A percentile compares a stretch with the other conserved stretches of the same genome.
Evolutionary conservation across 176 grass and related monocot species (phyloP).

Genomic region (Hsuehochloa calcarea): DNA sequence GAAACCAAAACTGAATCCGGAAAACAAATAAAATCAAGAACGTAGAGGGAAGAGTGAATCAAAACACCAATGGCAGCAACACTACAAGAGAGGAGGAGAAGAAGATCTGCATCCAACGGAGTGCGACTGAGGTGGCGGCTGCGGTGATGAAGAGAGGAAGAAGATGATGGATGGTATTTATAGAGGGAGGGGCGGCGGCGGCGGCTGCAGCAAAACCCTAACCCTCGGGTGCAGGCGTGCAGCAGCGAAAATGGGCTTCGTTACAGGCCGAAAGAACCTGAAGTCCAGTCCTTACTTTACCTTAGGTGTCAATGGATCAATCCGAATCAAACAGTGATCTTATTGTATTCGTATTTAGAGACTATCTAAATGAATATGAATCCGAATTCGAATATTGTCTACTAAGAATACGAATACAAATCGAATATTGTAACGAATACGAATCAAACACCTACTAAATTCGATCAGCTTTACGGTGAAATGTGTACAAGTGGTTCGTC

Average conservation of each 20-base stretch:
- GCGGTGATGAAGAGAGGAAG: no score
- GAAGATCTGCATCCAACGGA: neutral
- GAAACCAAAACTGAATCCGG: neutral
- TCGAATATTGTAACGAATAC: no score
- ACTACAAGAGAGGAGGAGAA: neutral
- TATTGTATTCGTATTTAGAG: no score
- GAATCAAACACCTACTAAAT: no score
- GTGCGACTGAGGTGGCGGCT: neutral
- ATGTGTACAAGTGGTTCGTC: neutral
- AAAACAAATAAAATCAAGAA: neutral
- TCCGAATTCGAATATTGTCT: no score
- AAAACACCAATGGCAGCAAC: neutral
- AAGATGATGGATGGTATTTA: neutral
- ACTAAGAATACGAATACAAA: no score
- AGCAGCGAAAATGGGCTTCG: neutral
- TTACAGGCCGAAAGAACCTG: neutral
- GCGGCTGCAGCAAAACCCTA: neutral
- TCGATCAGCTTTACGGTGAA: neutral
- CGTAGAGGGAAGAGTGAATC: neutral
- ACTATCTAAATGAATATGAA: no score
- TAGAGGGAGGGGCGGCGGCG: neutral
- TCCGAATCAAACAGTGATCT: no score
- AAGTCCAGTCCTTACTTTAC: neutral
- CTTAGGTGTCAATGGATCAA: no score
- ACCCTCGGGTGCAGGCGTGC: neutral